These are phyloP conservation scores for Millerozyma miso DNA, from an alignment of 805 yeast genomes.

Conservation along the genomic window DNA sequence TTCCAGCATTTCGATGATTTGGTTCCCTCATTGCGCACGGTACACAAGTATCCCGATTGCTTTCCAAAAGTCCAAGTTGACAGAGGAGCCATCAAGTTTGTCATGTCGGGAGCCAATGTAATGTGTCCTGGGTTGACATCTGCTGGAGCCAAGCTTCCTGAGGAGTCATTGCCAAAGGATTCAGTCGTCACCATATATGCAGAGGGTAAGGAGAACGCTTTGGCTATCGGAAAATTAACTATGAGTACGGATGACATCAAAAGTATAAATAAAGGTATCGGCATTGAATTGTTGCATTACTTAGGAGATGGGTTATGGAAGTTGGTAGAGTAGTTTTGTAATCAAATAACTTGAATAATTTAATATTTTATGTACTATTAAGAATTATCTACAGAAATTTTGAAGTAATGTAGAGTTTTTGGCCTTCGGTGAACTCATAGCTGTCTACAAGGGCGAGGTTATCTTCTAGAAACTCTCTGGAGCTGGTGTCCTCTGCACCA, in stretches of 20 bases:
- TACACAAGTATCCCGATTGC: conserved; percentile 76
- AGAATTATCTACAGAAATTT: not conserved
- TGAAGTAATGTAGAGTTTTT: conserved; percentile 9
- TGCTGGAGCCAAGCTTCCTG: conserved; percentile 79
- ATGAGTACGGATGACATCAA: conserved; percentile 92
- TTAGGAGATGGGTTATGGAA: conserved; percentile 89
- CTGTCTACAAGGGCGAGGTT: conserved; percentile 24
- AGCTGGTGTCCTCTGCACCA: not conserved
- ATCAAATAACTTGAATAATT: not conserved
- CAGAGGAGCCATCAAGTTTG: conserved; percentile 94
- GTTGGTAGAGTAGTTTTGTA: conserved; percentile 42
- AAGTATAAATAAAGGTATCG: conserved; percentile 78
- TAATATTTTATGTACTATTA: not conserved
- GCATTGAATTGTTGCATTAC: conserved; percentile 78
- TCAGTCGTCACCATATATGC: conserved; percentile 81
- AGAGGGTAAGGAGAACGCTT: conserved; percentile 86
- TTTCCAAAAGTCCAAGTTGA: conserved; percentile 90
- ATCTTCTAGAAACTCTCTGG: conserved; percentile 17
- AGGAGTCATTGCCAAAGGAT: conserved; percentile 59
- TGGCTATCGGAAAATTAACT: conserved; percentile 82
- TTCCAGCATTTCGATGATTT: conserved; percentile 79
- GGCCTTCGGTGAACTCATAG: conserved; percentile 7
- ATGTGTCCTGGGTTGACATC: conserved; percentile 96
- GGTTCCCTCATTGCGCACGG: conserved; percentile 69
- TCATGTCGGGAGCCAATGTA: conserved; percentile 91